Percentiles rank a stretch among this genome's conserved stretches.
Conservation (phyloP, 257 asterid genomes). For the Solanum virginianum region DNA sequence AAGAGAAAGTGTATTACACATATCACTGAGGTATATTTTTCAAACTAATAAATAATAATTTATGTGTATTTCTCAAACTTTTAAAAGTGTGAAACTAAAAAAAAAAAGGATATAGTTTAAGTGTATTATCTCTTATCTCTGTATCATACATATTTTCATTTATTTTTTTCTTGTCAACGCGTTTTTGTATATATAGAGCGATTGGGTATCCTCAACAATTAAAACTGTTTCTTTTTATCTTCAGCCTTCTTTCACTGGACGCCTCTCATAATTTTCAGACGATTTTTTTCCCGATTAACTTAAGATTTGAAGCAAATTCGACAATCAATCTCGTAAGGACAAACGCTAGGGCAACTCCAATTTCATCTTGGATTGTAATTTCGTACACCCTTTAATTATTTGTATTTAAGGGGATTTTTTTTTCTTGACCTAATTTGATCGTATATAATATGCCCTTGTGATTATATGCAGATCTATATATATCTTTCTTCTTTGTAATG, state of each 20-base stretch:
- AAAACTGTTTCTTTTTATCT: background rate
- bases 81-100: no score
- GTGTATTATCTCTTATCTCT: background rate
- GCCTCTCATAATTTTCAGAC: background rate
- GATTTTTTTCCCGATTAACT: background rate
- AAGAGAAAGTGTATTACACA: no score
- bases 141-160: background rate
- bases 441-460: background rate
- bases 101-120: no score
- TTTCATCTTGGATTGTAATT: conserved; percentile 20
- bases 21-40: fast-evolving
- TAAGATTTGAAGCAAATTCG: conserved; percentile 5
- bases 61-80: no score
- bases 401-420: background rate
- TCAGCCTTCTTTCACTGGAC: background rate
- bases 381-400: conserved; percentile 2
- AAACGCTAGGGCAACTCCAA: conserved; percentile 8
- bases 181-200: background rate
- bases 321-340: conserved; percentile 9
- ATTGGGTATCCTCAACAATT: background rate
- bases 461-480: background rate
- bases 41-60: no score
- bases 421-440: conserved; percentile 1
- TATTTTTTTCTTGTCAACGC: background rate
- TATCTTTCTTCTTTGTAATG: background rate